These are phyloP conservation scores for Lasiosphaeria hispida DNA, from an alignment of 495 filamentous ascomycete species.

Conservation along the genomic window DNA sequence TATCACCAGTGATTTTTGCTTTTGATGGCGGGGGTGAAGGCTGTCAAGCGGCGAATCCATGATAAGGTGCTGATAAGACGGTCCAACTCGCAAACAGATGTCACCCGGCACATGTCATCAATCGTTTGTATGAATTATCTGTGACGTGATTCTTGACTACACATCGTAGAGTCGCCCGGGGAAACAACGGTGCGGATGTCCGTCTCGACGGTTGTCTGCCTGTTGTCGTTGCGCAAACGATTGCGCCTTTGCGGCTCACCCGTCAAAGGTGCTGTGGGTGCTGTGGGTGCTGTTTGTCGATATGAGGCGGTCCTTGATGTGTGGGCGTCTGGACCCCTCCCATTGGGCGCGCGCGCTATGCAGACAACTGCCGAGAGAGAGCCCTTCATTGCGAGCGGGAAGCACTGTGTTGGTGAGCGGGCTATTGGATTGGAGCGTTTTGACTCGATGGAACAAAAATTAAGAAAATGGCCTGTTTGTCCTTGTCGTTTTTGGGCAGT, in stretches of 20 bases:
- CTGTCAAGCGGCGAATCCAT: no score
- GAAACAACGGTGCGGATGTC: background rate
- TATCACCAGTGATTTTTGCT: no score
- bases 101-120: no score
- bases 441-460: background rate
- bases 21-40: no score
- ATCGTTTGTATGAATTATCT: no score
- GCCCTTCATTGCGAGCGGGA: constrained; percentile 12
- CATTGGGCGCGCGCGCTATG: constrained; percentile 5
- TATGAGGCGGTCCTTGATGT: constrained; percentile 14
- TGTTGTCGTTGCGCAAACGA: background rate
- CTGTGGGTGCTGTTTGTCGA: no score
- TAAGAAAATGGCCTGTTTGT: background rate
- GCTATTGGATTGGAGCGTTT: constrained; percentile 15
- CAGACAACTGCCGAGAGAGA: constrained; percentile 17
- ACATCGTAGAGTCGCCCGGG: no score
- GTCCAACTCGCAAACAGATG: no score
- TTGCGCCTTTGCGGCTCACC: constrained; percentile 3
- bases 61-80: no score
- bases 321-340: background rate
- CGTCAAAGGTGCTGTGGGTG: background rate
- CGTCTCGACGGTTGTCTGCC: background rate
- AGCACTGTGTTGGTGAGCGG: background rate
- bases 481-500: background rate
- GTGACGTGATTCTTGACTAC: no score